Base-by-base conservation (phyloP, 768 basidiomycete genomes). In the Leccinum barrowsii region DNA sequence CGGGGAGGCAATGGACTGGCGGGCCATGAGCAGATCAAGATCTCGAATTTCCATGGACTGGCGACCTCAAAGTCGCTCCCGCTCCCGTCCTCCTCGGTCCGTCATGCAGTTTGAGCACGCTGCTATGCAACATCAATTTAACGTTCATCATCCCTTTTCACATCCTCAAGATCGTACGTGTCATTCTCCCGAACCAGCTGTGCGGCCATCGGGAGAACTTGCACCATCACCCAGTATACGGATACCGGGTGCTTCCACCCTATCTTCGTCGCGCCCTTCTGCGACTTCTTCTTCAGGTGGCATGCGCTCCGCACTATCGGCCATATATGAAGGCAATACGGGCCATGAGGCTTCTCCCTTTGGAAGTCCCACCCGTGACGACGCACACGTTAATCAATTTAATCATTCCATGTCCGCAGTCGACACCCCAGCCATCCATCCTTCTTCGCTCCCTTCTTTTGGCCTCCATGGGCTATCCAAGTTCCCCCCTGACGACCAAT, bases 11-110 rank as follows among this genome's bases (percentile, higher is more conserved):
- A 97, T 97, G 94, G 94, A 96, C 68, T 97, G 94, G 94, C 82
- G 93, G 51, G 86, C 90, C 32, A 85, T 93, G 70, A 94, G 92
- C 73, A 82, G 94, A 62, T 96, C 94, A 24, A 83, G 93, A 66
- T 95, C 94, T 13, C 85, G 94, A 22, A 87, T 88, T 65, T 87
- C 90, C 21, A 93, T 95, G 90, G 93, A 95, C 71, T 94, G 93
- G 93, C 80, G 87, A 57, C 86, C 90, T 34, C 75, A 85, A 54
- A 86, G 84, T 73, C 85, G 89, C 55, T 91, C 90, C 30, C 84
- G 88, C 54, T 90, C 89, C 47, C 82, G 92, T 37, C 86, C 89
- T 19, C 85, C 89, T 30, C 83, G 85, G 62, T 67, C 80, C 24
- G 72, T 74, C 56, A 72, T 73, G 10, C 74, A 76, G 50, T 80